Evolutionary conservation across 2,329 filamentous ascomycete genomes (phyloP), one percentile per base, ranked within the genome.

Genomic region (Raffaelea deltoideospora): DNA sequence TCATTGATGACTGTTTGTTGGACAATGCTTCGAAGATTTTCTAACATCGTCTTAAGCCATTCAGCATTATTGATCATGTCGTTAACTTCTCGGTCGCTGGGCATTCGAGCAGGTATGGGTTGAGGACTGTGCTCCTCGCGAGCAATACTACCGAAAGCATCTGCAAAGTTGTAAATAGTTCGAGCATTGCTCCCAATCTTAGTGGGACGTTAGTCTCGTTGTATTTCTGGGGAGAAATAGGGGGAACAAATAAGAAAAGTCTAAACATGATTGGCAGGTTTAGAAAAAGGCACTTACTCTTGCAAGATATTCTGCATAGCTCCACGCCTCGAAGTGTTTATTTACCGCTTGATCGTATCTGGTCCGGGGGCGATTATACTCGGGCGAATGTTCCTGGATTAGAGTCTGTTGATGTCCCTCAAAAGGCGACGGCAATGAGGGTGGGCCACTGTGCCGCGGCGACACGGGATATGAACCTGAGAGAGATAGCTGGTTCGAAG

Each of bases 141-240:
- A 3, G 68, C 68, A 19, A 71, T 61, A 34, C 64, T 61, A 6
- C 57, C 57, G 37, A 72, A 74, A 1, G 64, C 65, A 43, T 74
- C 69, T 24, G 68, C 66, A 47, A 74, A 75, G 42, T 67, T 67
- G 47, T 59, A 67, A 9, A 73, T 58, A 1, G 67, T 72, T 26
- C 68, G 62, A 14, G 67, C 63, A 4, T 61, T 59, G 37, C 59
- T 60, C 31, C 59, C 60, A 45, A 73, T 67, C 69, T 73, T n/a
- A n/a, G n/a, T n/a, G n/a, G n/a, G n/a, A 28, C 35, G 26, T 40
- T 32, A 26, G 39, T 35, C 41, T 51, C 43, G 45, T 43, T 29
- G 24, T 31, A 14, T 14, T 8, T 11, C 10, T 11, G 15, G 19
- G n/a, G 13, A n/a, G 11, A 11, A 15, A 13, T n/a, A 29, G 10